Evolutionary conservation across 768 basidiomycete genomes (phyloP).

Genomic region (Boletus huronensis): DNA sequence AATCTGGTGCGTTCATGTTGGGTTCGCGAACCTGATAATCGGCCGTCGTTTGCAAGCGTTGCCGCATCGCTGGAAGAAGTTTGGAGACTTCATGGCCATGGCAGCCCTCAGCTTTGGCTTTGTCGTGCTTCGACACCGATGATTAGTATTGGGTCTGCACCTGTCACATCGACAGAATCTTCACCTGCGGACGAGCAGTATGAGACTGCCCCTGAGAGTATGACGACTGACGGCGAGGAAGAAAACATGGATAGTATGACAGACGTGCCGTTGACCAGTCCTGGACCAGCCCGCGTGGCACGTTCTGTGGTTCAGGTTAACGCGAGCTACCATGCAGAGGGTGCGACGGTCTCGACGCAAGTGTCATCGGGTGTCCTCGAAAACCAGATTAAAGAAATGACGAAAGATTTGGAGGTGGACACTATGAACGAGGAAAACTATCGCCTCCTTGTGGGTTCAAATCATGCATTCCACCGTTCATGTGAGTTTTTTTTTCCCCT

Average conservation of each 20-base stretch:
- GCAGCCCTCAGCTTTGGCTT: not conserved
- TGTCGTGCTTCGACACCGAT: not conserved
- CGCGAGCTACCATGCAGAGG: constrained; percentile 3
- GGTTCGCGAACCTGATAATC: constrained; percentile 46
- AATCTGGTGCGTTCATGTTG: constrained; percentile 55
- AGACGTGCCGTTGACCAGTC: constrained; percentile 18
- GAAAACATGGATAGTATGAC: constrained; percentile 11
- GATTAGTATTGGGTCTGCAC: not conserved
- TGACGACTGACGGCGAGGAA: constrained; percentile 16
- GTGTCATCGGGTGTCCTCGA: not conserved
- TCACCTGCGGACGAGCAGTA: constrained; percentile 25
- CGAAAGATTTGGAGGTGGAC: constrained; percentile 38
- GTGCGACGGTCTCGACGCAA: constrained; percentile 21
- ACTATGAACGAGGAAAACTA: constrained; percentile 64
- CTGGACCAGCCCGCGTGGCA: not conserved
- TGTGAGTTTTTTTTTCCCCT: constrained; percentile 42
- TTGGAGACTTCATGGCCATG: constrained; percentile 36
- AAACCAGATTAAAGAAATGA: not conserved
- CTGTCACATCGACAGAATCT: constrained; percentile 7
- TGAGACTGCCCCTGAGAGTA: constrained; percentile 28
- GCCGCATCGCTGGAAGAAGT: constrained; percentile 44
- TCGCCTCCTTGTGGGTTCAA: constrained; percentile 47
- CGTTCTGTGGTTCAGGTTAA: not conserved
- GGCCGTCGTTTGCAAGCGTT: constrained; percentile 52
- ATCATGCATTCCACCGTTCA: constrained; percentile 67